These are phyloP conservation scores for Hymenoscyphus fraxineus DNA, from an alignment of 2,329 filamentous ascomycete genomes.

Conservation along the genomic window DNA sequence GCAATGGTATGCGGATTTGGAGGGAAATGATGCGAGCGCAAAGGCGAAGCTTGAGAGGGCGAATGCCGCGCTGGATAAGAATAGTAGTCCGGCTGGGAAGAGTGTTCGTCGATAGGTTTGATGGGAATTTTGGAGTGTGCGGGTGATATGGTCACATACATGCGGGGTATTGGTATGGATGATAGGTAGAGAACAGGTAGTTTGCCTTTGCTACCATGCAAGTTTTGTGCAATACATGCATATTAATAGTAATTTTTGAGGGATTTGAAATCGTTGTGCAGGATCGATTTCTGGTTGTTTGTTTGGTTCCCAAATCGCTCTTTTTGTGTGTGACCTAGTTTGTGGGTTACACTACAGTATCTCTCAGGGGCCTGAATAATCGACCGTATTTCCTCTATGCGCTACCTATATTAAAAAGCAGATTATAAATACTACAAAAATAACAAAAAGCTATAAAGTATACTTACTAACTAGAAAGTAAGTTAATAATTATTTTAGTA, in stretches of 20 bases:
- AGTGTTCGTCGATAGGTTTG: background rate
- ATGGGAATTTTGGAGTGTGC: background rate
- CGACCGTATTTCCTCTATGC: too few species aligned
- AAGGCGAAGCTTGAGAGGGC: conserved; percentile 48
- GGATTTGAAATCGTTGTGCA: background rate
- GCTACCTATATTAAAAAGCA: too few species aligned
- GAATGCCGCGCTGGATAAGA: conserved; percentile 34
- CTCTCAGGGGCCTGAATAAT: too few species aligned
- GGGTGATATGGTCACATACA: background rate
- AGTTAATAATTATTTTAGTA: too few species aligned
- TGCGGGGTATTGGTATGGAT: background rate
- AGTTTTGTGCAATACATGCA: background rate
- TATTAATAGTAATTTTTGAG: background rate
- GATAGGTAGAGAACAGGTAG: background rate
- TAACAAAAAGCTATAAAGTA: too few species aligned
- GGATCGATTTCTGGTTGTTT: background rate
- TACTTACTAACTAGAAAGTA: too few species aligned
- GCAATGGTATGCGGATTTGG: conserved; percentile 44
- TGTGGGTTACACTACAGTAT: background rate
- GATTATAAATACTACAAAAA: too few species aligned
- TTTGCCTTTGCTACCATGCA: background rate
- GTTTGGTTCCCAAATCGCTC: background rate
- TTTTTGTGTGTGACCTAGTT: background rate
- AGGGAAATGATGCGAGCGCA: conserved; percentile 37
- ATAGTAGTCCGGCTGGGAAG: background rate